Evolutionary conservation across 805 yeast genomes (phyloP), one percentile per base, ranked within the genome.

Genomic region (Candida piceae): DNA sequence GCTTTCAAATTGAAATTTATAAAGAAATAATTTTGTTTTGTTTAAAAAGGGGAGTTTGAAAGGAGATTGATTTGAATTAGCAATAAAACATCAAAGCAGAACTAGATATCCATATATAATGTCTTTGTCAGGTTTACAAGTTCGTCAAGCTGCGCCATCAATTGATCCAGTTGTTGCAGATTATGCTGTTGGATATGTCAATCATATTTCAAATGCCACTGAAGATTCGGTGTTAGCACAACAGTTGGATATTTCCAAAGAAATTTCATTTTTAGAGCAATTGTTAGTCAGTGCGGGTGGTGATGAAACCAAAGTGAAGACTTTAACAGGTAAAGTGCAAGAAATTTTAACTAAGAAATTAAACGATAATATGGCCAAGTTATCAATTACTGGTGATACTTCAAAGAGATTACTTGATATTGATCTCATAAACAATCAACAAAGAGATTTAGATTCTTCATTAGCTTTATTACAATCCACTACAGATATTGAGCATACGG

Each of bases 151-250:
- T 0, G 93, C 80, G 4, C 89, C 95, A 3, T 69, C 83, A 0
- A 72, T 93, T 31, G 98, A 93, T 53, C 80, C 89, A 1, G 77
- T 88, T 9, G 95, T 93, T 15, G 72, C 81, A 1, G 93, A 88
- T 44, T 93, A 93, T 57, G 94, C 95, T 4, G 81, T 82, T 26
- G 98, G 98, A 1, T 93, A 89, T 52, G 82, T 87, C 37, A 80
- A 82, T 41, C 89, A 88, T 63, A 65, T 93, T 15, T 77, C 87
- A n/a, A 69, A 67, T 34, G 70, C 84, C 15, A 86, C 93, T 0
- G 80, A 78, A 46, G 95, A 88, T 58, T 78, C 88, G 21, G 93
- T 85, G n/a, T 66, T 78, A 19, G 80, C 93, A 27, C 83, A 79
- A 49, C 80, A 75, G 47, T 58, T 88, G 31, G 78, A 84, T 55